Evolutionary conservation across 2,329 filamentous ascomycete species (phyloP).

Genomic region (Hymenotorrendiella dingleyae): DNA sequence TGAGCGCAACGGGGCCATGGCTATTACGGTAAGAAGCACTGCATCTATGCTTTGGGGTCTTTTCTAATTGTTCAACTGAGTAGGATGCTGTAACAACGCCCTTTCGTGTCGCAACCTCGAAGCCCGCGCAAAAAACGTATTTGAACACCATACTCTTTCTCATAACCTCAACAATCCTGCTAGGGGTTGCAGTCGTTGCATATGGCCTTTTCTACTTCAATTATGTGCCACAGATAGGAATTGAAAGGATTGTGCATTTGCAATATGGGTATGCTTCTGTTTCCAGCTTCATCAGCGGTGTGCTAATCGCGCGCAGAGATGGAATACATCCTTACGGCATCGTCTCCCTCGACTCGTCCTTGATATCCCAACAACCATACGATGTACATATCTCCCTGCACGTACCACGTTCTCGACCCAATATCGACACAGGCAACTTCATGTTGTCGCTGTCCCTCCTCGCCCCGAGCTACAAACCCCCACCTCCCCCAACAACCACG

Average conservation of each 20-base stretch:
- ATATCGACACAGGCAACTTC: constrained; percentile 80
- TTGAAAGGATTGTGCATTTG: constrained; percentile 56
- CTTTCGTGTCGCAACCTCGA: constrained; percentile 51
- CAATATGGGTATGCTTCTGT: constrained; percentile 50
- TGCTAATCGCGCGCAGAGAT: constrained; percentile 30
- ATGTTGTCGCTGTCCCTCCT: constrained; percentile 80
- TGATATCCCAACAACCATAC: constrained; percentile 73
- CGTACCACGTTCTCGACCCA: constrained; percentile 71
- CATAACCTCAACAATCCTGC: constrained; percentile 45
- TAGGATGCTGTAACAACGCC: constrained; percentile 50
- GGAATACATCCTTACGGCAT: constrained; percentile 31
- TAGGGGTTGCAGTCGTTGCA: constrained; percentile 51
- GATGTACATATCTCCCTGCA: constrained; percentile 71
- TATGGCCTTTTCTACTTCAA: constrained; percentile 64
- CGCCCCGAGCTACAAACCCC: constrained; percentile 36
- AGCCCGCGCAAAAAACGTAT: constrained; percentile 57
- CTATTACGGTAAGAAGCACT: background rate
- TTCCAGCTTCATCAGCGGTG: background rate
- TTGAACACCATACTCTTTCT: constrained; percentile 42
- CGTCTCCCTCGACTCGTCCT: constrained; percentile 33
- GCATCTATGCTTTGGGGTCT: background rate
- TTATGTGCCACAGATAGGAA: constrained; percentile 61
- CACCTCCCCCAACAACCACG: constrained; percentile 21
- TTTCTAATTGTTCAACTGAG: background rate
- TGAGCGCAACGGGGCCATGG: too few species aligned